A percentile compares a stretch with the other conserved stretches of the same genome.
Conservation (phyloP, 2,329 filamentous ascomycete species). For the Calycina herbarum region DNA sequence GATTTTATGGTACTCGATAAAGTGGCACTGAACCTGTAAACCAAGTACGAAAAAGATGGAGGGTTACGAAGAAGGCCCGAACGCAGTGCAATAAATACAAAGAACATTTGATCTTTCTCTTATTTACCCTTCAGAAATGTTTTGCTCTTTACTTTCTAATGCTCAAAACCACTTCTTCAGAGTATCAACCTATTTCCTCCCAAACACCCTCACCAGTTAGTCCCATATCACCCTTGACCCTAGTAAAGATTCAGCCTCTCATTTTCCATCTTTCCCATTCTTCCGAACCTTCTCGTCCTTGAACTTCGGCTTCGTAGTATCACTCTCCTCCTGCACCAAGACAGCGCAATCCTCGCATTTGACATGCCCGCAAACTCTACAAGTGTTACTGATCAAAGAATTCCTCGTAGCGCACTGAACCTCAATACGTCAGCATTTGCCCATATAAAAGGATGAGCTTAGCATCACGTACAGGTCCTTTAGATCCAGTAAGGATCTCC, state of each 20-base stretch:
- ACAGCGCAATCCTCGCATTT: not conserved
- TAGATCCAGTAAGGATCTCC: not conserved
- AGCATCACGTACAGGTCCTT: slow-evolving; percentile 1
- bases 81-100: too few species aligned
- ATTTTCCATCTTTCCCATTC: not conserved
- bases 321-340: not conserved
- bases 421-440: too few species aligned
- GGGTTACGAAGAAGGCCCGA: too few species aligned
- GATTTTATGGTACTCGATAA: too few species aligned
- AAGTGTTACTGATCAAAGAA: not conserved
- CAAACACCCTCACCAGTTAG: not conserved
- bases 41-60: too few species aligned
- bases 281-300: not conserved
- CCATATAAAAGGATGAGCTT: too few species aligned
- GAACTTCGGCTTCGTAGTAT: not conserved
- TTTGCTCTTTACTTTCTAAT: too few species aligned
- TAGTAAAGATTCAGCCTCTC: not conserved
- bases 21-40: too few species aligned
- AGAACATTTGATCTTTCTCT: too few species aligned
- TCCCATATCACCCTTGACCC: not conserved
- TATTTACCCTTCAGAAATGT: too few species aligned
- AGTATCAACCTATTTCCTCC: not conserved
- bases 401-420: slow-evolving; percentile 10
- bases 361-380: slow-evolving; percentile 6
- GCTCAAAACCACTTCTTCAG: not conserved